Conservation (phyloP, 2,329 filamentous ascomycete species). For the Diaporthe sp. region DNA sequence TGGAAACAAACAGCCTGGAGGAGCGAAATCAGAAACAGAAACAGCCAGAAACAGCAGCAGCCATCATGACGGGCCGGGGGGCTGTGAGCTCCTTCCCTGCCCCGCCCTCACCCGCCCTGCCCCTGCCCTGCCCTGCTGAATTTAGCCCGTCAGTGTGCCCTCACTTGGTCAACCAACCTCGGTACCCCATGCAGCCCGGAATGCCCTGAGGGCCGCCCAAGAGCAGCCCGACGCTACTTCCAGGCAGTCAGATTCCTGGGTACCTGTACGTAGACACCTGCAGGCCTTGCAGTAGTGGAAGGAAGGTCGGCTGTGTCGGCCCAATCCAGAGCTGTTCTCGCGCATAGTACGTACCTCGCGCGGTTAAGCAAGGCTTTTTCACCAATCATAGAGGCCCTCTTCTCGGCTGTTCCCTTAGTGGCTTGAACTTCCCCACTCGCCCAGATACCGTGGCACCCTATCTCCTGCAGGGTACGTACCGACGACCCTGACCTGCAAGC, state of each 20-base stretch:
- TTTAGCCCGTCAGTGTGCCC: constrained; percentile 11
- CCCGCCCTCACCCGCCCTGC: neutral
- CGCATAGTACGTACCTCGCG: neutral
- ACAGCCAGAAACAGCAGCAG: constrained; percentile 23
- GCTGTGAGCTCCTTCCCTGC: constrained; percentile 27
- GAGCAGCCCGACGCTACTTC: neutral
- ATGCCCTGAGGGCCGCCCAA: neutral
- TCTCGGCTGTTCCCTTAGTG: constrained; percentile 27
- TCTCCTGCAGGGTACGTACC: neutral
- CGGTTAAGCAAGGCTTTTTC: constrained; percentile 11
- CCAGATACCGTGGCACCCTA: constrained; percentile 19
- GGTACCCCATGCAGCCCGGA: neutral
- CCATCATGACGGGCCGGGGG: constrained; percentile 6
- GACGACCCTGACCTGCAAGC: neutral
- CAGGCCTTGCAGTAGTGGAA: neutral
- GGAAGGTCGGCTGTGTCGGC: constrained; percentile 31
- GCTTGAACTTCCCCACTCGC: constrained; percentile 24
- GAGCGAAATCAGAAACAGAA: constrained; percentile 25
- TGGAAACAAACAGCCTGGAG: neutral
- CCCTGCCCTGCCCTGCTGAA: constrained; percentile 18
- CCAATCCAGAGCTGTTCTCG: constrained; percentile 10
- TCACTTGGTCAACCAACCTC: neutral
- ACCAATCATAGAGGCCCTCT: neutral
- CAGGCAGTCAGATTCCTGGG: neutral
- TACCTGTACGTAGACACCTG: neutral